These are phyloP conservation scores for Laguncularia racemosa DNA, from an alignment of 345 rosid genomes.

Conservation along the genomic window DNA sequence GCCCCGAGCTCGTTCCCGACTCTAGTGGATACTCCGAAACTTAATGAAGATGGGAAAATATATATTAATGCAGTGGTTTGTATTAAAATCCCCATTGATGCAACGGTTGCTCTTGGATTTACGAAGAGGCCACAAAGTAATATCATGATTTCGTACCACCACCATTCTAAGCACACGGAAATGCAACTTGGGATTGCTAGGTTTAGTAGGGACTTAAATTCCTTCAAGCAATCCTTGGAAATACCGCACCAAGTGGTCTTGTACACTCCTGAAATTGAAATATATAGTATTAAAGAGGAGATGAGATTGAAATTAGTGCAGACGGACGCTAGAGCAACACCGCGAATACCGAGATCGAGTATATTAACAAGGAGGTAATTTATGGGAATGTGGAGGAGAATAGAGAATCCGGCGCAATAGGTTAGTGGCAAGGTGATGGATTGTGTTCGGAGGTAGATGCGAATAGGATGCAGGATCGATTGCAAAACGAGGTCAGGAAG, in stretches of 20 bases:
- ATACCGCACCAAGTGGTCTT: constrained; percentile 23
- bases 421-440: constrained; percentile 24
- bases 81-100: constrained; percentile 31
- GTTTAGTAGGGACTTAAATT: constrained; percentile 19
- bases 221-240: constrained; percentile 18
- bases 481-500: constrained; percentile 27
- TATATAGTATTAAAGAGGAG: constrained; percentile 16
- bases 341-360: constrained; percentile 20
- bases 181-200: constrained; percentile 29
- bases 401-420: constrained; percentile 17
- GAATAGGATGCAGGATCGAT: constrained; percentile 26
- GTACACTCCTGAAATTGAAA: constrained; percentile 20
- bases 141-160: constrained; percentile 37
- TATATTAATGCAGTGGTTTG: constrained; percentile 29
- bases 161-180: constrained; percentile 36
- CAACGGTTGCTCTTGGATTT: constrained; percentile 25
- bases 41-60: constrained; percentile 34
- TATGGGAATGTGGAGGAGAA: constrained; percentile 23
- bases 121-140: constrained; percentile 22
- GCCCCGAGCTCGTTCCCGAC: constrained; percentile 32
- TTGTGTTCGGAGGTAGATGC: constrained; percentile 10
- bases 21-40: constrained; percentile 30
- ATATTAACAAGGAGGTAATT: constrained; percentile 15
- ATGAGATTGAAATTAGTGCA: constrained; percentile 26
- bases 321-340: constrained; percentile 22